A percentile compares a stretch with the other conserved stretches of the same genome.
phyloP scores from a whole-genome alignment of 2,329 filamentous ascomycete species.

The Monilinia laxa region DNA sequence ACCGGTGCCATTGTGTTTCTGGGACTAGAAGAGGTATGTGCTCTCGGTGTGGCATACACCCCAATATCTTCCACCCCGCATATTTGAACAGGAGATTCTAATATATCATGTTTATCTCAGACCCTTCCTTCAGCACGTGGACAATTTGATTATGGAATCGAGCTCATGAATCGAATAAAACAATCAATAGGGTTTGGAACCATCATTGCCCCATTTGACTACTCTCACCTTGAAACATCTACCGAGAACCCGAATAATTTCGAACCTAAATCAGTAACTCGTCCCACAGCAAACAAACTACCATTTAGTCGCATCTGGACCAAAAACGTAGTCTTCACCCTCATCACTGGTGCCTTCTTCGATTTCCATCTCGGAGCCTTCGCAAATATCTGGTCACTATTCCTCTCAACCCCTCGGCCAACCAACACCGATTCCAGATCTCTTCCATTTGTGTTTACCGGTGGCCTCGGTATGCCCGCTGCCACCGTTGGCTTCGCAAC shows the following conservation, averaged over 20 bases:
- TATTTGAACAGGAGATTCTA: not conserved
- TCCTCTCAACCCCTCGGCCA: constrained; percentile 57
- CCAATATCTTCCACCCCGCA: not conserved
- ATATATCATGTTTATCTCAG: constrained; percentile 3
- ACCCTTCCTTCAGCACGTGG: constrained; percentile 22
- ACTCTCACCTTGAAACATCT: constrained; percentile 25
- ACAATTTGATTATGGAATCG: constrained; percentile 17
- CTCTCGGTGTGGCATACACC: constrained; percentile 4
- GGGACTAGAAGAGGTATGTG: constrained; percentile 38
- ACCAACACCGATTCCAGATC: constrained; percentile 5
- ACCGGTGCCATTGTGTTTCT: constrained; percentile 39
- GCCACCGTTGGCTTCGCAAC: constrained; percentile 67
- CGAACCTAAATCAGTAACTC: constrained; percentile 12
- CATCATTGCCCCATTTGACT: constrained; percentile 22
- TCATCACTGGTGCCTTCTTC: constrained; percentile 51
- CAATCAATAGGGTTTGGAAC: constrained; percentile 13
- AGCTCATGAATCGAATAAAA: constrained; percentile 19
- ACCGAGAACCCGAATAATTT: not conserved
- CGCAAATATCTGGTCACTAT: constrained; percentile 58
- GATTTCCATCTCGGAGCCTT: constrained; percentile 46
- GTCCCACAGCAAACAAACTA: constrained; percentile 21
- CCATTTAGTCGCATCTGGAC: constrained; percentile 30
- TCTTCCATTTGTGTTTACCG: constrained; percentile 49
- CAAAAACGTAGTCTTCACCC: constrained; percentile 44
- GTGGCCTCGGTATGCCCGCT: constrained; percentile 67